Evolutionary conservation across 2,329 filamentous ascomycete species (phyloP).

Genomic region (Periconia macrospinosa): DNA sequence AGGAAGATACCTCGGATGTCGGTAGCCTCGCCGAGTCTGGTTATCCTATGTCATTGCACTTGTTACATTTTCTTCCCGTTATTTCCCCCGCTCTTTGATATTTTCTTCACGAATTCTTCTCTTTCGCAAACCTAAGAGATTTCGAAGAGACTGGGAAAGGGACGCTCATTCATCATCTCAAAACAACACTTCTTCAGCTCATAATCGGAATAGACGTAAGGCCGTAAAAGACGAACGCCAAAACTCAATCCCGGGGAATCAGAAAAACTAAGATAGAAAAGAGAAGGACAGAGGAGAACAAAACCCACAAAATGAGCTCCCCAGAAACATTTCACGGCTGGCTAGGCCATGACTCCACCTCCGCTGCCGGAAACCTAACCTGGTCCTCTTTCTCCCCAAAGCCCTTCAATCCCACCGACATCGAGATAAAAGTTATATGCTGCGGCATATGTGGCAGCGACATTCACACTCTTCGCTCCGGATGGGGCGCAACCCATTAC

Average conservation of each 20-base stretch:
- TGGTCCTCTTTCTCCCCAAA: constrained; percentile 55
- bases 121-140: too few species aligned
- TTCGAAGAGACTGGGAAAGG: too few species aligned
- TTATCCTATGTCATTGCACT: not conserved
- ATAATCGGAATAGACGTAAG: too few species aligned
- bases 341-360: constrained; percentile 54
- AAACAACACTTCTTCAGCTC: too few species aligned
- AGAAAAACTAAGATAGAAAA: not conserved
- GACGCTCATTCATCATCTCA: too few species aligned
- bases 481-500: constrained; percentile 51
- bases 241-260: not conserved
- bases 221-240: not conserved
- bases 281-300: not conserved
- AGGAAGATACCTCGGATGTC: not conserved
- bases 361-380: constrained; percentile 57
- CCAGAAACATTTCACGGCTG: constrained; percentile 59
- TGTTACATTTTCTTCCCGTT: not conserved
- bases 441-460: constrained; percentile 43
- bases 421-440: constrained; percentile 39
- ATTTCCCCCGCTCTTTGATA: not conserved
- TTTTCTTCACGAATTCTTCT: not conserved
- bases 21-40: not conserved
- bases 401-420: constrained; percentile 37
- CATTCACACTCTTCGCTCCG: constrained; percentile 43
- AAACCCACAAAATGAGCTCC: constrained; percentile 9